A percentile compares a stretch with the other conserved stretches of the same genome.
Conservation (phyloP, 345 rosid species). For the Aquilaria malaccensis region DNA sequence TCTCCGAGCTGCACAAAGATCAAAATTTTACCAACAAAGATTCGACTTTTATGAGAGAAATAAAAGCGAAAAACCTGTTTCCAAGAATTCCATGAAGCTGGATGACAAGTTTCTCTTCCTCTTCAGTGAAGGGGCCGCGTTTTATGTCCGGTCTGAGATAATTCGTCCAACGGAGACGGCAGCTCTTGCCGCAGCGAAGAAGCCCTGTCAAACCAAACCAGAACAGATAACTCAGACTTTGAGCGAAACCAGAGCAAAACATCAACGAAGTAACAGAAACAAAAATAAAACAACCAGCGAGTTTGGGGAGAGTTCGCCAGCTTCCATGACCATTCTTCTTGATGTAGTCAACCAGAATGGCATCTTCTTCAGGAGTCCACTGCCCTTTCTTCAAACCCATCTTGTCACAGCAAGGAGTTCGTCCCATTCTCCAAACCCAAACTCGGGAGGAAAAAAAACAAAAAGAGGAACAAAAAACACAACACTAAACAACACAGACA, state of each 20-base stretch:
- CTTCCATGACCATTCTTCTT: slow-evolving; percentile 84
- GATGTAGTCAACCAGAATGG: slow-evolving; percentile 62
- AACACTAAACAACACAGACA: slow-evolving; percentile 2
- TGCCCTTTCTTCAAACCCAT: slow-evolving; percentile 93
- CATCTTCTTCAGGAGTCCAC: slow-evolving; percentile 95
- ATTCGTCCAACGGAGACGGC: slow-evolving; percentile 96
- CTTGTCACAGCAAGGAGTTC: slow-evolving; percentile 84
- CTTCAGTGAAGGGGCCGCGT: slow-evolving; percentile 79
- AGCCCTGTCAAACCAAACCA: slow-evolving; percentile 38
- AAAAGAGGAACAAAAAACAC: slow-evolving; percentile 5
- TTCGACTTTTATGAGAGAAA: not conserved
- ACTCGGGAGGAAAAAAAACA: not conserved
- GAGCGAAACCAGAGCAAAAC: not conserved
- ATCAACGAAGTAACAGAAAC: not conserved
- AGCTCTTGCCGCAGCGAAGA: slow-evolving; percentile 95
- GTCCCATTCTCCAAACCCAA: slow-evolving; percentile 47
- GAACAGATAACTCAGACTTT: not conserved
- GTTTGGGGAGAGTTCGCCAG: slow-evolving; percentile 92
- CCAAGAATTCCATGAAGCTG: slow-evolving; percentile 97
- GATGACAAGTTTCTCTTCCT: slow-evolving; percentile 88
- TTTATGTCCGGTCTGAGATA: slow-evolving; percentile 95
- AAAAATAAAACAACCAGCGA: slow-evolving; percentile 43
- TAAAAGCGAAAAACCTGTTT: slow-evolving; percentile 52
- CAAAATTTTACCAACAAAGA: no score
- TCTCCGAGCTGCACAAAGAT: not conserved